Base-by-base conservation (phyloP, 495 filamentous ascomycete species). In the Penicillium arizonense region DNA sequence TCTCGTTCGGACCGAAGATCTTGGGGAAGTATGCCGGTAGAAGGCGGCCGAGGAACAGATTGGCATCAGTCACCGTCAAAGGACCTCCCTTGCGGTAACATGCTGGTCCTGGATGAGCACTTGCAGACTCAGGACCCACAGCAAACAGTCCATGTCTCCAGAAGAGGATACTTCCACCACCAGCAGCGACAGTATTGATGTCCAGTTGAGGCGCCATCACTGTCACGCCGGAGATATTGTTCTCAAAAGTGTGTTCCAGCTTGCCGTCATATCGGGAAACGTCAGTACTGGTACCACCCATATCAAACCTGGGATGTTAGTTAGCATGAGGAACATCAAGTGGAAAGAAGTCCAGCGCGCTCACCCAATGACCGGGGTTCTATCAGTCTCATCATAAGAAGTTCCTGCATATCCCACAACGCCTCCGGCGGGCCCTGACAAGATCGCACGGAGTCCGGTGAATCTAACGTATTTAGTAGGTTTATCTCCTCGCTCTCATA, bases 191-290 rank as follows among this genome's bases (percentile, higher is more conserved):
- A 0, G 91, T 96, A 68, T 96, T 96, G 69, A 96, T 96, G 68
- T 96, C 91, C 0, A 96, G 79, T 63, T 95, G 90, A 0, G 91
- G 91, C 0, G 85, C 88, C 62, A 95, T 90, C 18, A 96, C 90
- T 0, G 89, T 91, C n/a, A 96, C 89, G 20, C 91, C 91, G 3
- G 91, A 90, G 3, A 90, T 92, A 0, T 89, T 95, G 10, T 89
- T 95, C 70, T 96, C 91, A 53, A 96, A 96, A 2, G 93, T 90
- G 65, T 96, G 91, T 45, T 96, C 91, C 61, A 94, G 91, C 30
- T 89, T 77, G 11, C 91, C 91, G 23, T 90, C 90, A 61, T 92
- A 96, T 35, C 91, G 73, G 26, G 88, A 91, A 4, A 96, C 90
- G 64, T 96, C 91, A 3, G 91, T 96, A 52, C 85, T 89, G 3